These are phyloP conservation scores for Rosa multiflora DNA, from an alignment of 306 rosid genomes.

Conservation along the genomic window DNA sequence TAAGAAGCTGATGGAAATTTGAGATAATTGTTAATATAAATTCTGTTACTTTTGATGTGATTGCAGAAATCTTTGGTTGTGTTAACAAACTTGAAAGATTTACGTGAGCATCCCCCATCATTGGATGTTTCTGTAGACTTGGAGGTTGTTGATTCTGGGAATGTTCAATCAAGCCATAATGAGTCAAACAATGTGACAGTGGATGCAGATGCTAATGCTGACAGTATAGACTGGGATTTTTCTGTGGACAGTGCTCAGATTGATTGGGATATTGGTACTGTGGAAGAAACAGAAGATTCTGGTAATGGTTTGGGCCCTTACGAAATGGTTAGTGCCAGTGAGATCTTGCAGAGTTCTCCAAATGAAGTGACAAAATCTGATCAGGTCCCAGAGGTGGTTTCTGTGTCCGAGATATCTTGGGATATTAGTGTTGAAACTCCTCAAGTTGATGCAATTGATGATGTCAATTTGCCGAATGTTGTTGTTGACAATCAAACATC, in stretches of 20 bases:
- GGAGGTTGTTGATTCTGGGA: constrained; percentile 48
- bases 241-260: constrained; percentile 77
- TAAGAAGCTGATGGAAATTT: not conserved
- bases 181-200: constrained; percentile 37
- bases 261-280: constrained; percentile 84
- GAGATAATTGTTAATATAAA: constrained; percentile 26
- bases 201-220: constrained; percentile 37
- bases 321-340: constrained; percentile 82
- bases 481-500: constrained; percentile 43
- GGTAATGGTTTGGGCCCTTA: constrained; percentile 90
- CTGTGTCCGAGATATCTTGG: constrained; percentile 63
- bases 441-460: constrained; percentile 68
- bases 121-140: constrained; percentile 66
- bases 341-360: constrained; percentile 44
- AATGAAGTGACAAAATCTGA: constrained; percentile 47
- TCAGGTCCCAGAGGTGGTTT: constrained; percentile 38
- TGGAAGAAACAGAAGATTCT: constrained; percentile 74
- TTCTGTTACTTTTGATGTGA: constrained; percentile 24
- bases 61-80: constrained; percentile 55
- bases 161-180: constrained; percentile 39
- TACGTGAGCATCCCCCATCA: constrained; percentile 67
- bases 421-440: constrained; percentile 86
- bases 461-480: constrained; percentile 41
- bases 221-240: constrained; percentile 89
- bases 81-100: constrained; percentile 54